These are phyloP conservation scores for Phytophthora sp. DNA, from an alignment of 352 stramenopile genomes.

Conservation along the genomic window DNA sequence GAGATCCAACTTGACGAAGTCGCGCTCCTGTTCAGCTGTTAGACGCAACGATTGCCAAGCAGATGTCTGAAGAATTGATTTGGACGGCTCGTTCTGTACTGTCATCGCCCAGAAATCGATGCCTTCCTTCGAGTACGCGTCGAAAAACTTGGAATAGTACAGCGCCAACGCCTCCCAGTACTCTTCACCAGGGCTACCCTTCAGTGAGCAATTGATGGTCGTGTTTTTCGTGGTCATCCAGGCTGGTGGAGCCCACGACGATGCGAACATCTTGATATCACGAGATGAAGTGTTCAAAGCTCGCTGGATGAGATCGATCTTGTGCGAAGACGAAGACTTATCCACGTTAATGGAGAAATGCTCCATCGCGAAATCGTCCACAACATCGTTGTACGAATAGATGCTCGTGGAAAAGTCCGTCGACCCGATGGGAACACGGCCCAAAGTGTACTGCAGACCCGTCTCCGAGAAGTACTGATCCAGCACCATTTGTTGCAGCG, in stretches of 20 bases:
- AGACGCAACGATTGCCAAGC: slow-evolving; percentile 69
- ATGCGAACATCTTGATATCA: slow-evolving; percentile 77
- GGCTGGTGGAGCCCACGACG: slow-evolving; percentile 79
- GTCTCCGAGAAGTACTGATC: slow-evolving; percentile 80
- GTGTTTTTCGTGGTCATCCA: slow-evolving; percentile 89
- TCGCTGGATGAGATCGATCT: slow-evolving; percentile 74
- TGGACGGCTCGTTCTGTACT: slow-evolving; percentile 82
- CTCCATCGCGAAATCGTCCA: slow-evolving; percentile 84
- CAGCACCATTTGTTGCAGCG: slow-evolving; percentile 68
- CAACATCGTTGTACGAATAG: slow-evolving; percentile 88
- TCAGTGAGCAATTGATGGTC: slow-evolving; percentile 61
- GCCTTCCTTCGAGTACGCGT: slow-evolving; percentile 76
- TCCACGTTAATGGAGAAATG: slow-evolving; percentile 81
- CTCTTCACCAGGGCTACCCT: slow-evolving; percentile 55
- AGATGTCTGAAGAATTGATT: slow-evolving; percentile 38
- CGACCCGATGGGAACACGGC: slow-evolving; percentile 84
- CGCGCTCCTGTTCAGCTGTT: slow-evolving; percentile 41
- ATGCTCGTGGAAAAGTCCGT: slow-evolving; percentile 85
- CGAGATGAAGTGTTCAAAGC: slow-evolving; percentile 43
- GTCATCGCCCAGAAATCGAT: slow-evolving; percentile 85
- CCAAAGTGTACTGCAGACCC: slow-evolving; percentile 85
- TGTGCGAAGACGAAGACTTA: slow-evolving; percentile 65
- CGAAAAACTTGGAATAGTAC: slow-evolving; percentile 91
- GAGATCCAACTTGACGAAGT: slow-evolving; percentile 83
- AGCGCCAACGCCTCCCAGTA: slow-evolving; percentile 81